Evolutionary conservation across 345 rosid species (phyloP), one percentile per base, ranked within the genome.

Genomic region (Excoecaria cochinchinensis): DNA sequence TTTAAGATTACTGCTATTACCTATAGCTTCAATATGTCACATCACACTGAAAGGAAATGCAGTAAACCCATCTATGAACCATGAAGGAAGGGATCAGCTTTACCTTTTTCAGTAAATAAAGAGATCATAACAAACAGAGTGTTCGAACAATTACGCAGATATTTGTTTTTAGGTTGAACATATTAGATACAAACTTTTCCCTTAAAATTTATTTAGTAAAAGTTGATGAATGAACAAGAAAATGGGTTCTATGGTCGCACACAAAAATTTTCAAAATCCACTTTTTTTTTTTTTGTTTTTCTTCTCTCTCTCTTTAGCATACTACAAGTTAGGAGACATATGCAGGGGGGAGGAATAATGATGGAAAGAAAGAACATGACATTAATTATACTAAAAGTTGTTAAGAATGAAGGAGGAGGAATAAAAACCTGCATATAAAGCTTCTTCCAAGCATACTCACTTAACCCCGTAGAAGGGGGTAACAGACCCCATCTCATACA

Each of bases 371-470:
- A 73, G 6, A 72, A 58, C n/a, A 46, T 4, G 40, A 21, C 16
- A 52, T 55, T 53, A 11, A 38, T 36, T 59, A 60, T 44, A 67
- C 19, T 19, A 50, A 25, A 82, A 52, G n/a, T 51, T 61, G n/a
- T n/a, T 50, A 19, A n/a, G 47, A 70, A 59, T 44, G 62, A 42
- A 55, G 16, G 16, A 52, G 53, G 9, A 52, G 53, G 40, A 42
- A 15, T 15, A 64, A 40, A 58, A 77, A 94, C 99, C 91, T 92
- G 97, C 65, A 91, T 89, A 51, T 94, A 94, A 31, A 92, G 94
- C 84, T 91, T 91, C 89, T 94, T 94, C 99, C 99, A 94, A 53
- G 97, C 90, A 75, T 80, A 85, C 71, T 92, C 92, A 0, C 93
- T 85, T 56, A 90, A 82, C 81, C 82, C 88, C 62, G 87, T 85